phyloP scores from a whole-genome alignment of 257 asterid genomes.

The Anisodus tanguticus region DNA sequence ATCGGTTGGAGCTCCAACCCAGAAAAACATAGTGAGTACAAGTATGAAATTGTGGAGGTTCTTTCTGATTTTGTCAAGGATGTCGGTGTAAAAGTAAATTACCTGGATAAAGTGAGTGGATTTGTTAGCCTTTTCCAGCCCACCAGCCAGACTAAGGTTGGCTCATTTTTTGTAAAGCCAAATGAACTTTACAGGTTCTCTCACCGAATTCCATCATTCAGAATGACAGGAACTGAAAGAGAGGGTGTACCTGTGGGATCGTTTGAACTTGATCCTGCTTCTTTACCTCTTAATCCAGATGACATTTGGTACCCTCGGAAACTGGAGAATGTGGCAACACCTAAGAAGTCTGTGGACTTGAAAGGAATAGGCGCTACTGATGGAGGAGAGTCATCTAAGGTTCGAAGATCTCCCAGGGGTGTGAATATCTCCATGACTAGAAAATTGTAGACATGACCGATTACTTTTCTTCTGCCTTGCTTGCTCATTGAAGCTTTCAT shows the following conservation, averaged over 20 bases:
- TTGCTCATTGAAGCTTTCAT: background rate
- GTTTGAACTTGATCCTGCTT: slow-evolving; percentile 86
- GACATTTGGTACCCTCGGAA: slow-evolving; percentile 53
- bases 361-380: slow-evolving; percentile 29
- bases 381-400: slow-evolving; percentile 29
- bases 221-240: slow-evolving; percentile 63
- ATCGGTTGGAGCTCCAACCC: slow-evolving; percentile 58
- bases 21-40: slow-evolving; percentile 39
- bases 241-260: slow-evolving; percentile 75
- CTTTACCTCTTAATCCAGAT: slow-evolving; percentile 59
- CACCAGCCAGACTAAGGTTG: slow-evolving; percentile 34
- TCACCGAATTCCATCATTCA: slow-evolving; percentile 57
- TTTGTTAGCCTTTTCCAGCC: slow-evolving; percentile 65
- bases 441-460: slow-evolving; percentile 13
- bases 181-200: slow-evolving; percentile 63
- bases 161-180: slow-evolving; percentile 44
- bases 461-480: slow-evolving; percentile 23
- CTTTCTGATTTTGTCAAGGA: slow-evolving; percentile 51
- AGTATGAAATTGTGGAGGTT: slow-evolving; percentile 76
- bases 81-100: slow-evolving; percentile 58
- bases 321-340: slow-evolving; percentile 24
- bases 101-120: slow-evolving; percentile 64
- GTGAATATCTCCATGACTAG: slow-evolving; percentile 23
- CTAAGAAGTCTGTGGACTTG: slow-evolving; percentile 36
- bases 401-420: slow-evolving; percentile 45